Evolutionary conservation across 2,329 filamentous ascomycete species (phyloP), one percentile per base, ranked within the genome.

Genomic region (Fusarium mundagurra): DNA sequence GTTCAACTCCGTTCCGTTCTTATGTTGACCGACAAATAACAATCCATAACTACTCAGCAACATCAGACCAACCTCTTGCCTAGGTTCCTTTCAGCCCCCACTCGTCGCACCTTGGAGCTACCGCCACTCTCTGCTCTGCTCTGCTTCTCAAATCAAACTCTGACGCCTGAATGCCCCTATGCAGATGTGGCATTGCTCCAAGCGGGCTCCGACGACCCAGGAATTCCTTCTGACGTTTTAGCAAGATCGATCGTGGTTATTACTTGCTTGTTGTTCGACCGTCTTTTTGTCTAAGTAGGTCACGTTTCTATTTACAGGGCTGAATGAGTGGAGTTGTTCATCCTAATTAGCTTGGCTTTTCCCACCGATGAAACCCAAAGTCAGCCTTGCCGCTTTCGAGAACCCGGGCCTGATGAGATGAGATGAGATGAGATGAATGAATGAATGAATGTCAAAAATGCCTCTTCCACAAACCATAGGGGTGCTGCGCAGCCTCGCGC

Each of bases 351-450:
- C 66, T 39, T 61, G 45, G 45, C 45, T 64, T 43, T 48, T 47
- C 29, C 39, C 39, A 31, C 59, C 22, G 44, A 73, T 55, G 53
- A 57, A 72, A 62, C 54, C 69, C 58, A 53, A 69, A 78, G 65
- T 78, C 76, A 78, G 72, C 76, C 72, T 76, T 74, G 57, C 70
- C 61, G 61, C 60, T 69, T 45, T 63, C n/a, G 59, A 66, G 57
- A 67, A 44, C 45, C 29, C 45, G 45, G 57, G 39, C 18, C 64
- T 38, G 27, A 60, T 61, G 41, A 54, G 34, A 60, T 64, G 45
- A 50, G 34, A 61, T 34, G 45, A 54, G 31, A 57, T 64, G n/a
- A n/a, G n/a, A n/a, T n/a, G n/a, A n/a, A n/a, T n/a, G 41, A 54
- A 24, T 44, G n/a, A 44, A 59, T 29, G 24, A 61, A 58, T 41